These are phyloP conservation scores for Kurtzmaniella quercitrusa DNA, from an alignment of 1,139 yeast species.

Conservation along the genomic window DNA sequence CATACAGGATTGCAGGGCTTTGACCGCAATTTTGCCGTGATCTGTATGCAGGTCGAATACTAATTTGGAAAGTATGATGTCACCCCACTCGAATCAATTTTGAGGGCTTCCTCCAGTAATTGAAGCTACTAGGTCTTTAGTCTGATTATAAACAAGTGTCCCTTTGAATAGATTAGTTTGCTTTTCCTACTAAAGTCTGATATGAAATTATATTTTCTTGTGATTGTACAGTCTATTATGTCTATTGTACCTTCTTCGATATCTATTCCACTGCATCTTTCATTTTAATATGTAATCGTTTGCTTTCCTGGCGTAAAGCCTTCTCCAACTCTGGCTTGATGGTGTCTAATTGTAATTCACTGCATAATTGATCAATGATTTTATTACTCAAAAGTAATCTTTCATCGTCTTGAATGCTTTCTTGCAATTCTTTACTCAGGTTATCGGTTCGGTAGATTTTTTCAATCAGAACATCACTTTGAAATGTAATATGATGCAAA, in stretches of 20 bases:
- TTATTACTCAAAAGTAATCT: slow-evolving; percentile 26
- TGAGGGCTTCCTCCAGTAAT: too few relatives aligned
- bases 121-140: too few relatives aligned
- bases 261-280: background rate
- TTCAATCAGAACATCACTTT: slow-evolving; percentile 17
- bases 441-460: slow-evolving; percentile 14
- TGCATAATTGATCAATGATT: slow-evolving; percentile 28
- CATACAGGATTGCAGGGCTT: background rate
- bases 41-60: background rate
- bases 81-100: background rate
- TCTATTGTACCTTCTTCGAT: too few relatives aligned
- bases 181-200: too few relatives aligned
- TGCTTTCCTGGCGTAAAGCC: slow-evolving; percentile 47
- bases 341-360: slow-evolving; percentile 28
- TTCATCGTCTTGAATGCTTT: slow-evolving; percentile 22
- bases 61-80: too few relatives aligned
- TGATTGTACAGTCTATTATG: too few relatives aligned
- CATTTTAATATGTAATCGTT: slow-evolving; percentile 18
- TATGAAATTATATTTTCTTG: too few relatives aligned
- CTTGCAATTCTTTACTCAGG: slow-evolving; percentile 11
- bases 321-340: slow-evolving; percentile 37
- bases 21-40: background rate
- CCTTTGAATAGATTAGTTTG: too few relatives aligned
- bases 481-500: slow-evolving; percentile 21
- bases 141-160: too few relatives aligned